These are phyloP conservation scores for Hordeum pubiflorum DNA, from an alignment of 202 grass and related monocot genomes.

Conservation along the genomic window DNA sequence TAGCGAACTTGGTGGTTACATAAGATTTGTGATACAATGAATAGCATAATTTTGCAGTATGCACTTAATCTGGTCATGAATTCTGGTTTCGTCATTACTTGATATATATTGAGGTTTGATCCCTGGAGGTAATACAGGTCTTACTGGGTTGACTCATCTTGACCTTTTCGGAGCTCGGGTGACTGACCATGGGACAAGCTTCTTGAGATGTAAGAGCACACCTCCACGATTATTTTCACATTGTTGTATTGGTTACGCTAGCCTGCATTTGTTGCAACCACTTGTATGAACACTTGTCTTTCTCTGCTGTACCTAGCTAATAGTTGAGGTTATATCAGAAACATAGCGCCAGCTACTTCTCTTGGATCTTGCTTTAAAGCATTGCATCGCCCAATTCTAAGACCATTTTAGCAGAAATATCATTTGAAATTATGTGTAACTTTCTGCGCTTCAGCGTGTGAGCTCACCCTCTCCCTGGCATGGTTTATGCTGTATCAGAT, in stretches of 20 bases:
- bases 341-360: too few species aligned
- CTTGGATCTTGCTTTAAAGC: too few species aligned
- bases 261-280: not conserved
- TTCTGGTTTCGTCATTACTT: not conserved
- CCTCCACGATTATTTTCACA: not conserved
- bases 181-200: conserved; percentile 73
- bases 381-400: too few species aligned
- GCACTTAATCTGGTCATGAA: not conserved
- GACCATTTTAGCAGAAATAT: too few species aligned
- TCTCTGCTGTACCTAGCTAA: not conserved
- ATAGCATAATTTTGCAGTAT: not conserved
- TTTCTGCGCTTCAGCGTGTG: not conserved
- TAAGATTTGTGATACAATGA: not conserved
- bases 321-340: not conserved
- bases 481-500: conserved; percentile 31
- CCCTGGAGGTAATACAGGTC: conserved; percentile 41
- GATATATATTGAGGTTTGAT: conserved; percentile 5
- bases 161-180: conserved; percentile 92
- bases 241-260: not conserved
- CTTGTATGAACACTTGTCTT: not conserved
- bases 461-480: not conserved
- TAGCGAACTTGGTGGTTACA: not conserved
- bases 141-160: conserved; percentile 83
- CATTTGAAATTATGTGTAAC: not conserved
- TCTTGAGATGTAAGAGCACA: conserved; percentile 66